Evolutionary conservation across 345 rosid genomes (phyloP), one percentile per base, ranked within the genome.

Genomic region (Limnanthes douglasii): DNA sequence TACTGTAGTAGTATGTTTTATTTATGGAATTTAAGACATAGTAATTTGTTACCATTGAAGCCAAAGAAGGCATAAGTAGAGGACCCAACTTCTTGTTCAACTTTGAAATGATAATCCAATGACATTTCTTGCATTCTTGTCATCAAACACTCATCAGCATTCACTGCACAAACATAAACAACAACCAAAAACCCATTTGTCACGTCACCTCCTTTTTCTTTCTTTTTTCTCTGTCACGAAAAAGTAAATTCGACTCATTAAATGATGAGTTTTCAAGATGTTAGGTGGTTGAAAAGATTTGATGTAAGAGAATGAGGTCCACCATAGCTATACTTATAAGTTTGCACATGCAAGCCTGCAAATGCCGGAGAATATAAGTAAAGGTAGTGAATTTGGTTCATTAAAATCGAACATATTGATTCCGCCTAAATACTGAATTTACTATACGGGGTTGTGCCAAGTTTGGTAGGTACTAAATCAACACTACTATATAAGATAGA

Each of bases 41-140:
- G 22, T 8, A 28, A 24, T 5, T 6, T 6, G 1, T 7, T 71
- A 77, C 94, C 96, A 11, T 86, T 86, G 75, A 86, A 86, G 45
- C 97, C 97, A 25, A 86, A 86, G 72, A 86, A 86, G 48, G 94
- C 82, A 36, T 78, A 65, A 5, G 94, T 75, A 35, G 94, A 82
- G 35, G 97, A 86, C 5, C 97, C 97, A 54, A 82, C 94, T 82
- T 82, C 94, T 63, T 86, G 97, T 51, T 86, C 97, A 3, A 82
- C 97, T 0, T 85, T 68, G 32, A 86, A 86, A 66, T 86, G 97
- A 64, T 86, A 86, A 54, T 82, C 93, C 49, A 86, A 45, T 0
- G 97, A 86, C 97, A 86, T 86, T 60, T 86, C 93, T 75, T 86
- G 97, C 88, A 86, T 73, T 46, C 97, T 82, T 45, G 97, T 86